Evolutionary conservation across 768 basidiomycete genomes (phyloP).

Genomic region (Russula abietina): DNA sequence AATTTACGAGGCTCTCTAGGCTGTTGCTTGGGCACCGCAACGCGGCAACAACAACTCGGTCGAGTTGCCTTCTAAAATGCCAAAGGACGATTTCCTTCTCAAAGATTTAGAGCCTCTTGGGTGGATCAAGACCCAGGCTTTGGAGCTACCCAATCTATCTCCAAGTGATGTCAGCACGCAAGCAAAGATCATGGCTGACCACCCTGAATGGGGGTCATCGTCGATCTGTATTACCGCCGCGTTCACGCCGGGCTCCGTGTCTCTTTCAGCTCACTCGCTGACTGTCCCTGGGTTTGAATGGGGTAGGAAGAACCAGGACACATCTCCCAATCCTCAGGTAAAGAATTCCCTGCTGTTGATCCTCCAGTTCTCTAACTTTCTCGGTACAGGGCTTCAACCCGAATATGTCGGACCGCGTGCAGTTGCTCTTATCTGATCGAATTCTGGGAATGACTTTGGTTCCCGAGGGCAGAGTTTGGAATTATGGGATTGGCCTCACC

Average conservation of each 20-base stretch:
- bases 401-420: conserved; percentile 96
- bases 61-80: conserved; percentile 83
- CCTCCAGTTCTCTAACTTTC: conserved; percentile 6
- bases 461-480: conserved; percentile 93
- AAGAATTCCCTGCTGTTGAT: conserved; percentile 23
- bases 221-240: conserved; percentile 92
- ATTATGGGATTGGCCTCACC: conserved; percentile 90
- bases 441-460: conserved; percentile 94
- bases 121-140: conserved; percentile 94
- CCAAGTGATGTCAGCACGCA: conserved; percentile 92
- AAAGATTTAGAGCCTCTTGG: conserved; percentile 94
- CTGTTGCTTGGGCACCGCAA: conserved; percentile 96
- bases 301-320: conserved; percentile 91
- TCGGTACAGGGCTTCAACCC: conserved; percentile 78
- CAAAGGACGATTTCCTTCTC: conserved; percentile 90
- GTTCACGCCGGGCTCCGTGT: conserved; percentile 97
- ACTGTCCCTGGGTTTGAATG: conserved; percentile 94
- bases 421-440: conserved; percentile 88
- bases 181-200: conserved; percentile 94
- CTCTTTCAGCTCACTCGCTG: conserved; percentile 86
- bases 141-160: conserved; percentile 87
- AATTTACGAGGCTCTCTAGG: conserved; percentile 35
- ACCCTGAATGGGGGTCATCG: conserved; percentile 90
- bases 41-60: conserved; percentile 92
- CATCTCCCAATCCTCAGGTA: conserved; percentile 71